Evolutionary conservation across 768 basidiomycete genomes (phyloP), one percentile per base, ranked within the genome.

Genomic region (Trametes maxima): DNA sequence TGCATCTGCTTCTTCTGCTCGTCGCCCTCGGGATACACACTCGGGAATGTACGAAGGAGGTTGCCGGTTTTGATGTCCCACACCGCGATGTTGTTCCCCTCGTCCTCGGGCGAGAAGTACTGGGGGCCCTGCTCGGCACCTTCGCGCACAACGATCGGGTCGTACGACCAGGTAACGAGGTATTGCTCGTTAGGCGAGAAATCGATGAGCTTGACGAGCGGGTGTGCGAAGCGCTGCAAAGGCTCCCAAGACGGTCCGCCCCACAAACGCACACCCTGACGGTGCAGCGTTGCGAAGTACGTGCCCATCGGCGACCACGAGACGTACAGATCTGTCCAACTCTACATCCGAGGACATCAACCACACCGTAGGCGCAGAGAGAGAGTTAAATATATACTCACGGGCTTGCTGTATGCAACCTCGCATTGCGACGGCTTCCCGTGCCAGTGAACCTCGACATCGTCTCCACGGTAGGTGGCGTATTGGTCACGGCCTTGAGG

Each of bases 151-250:
- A 88, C 82, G 65, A 98, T 95, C 14, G 95, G 87, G 67, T 96
- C 93, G 66, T 94, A 89, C 1, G 97, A 98, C 93, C 95, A 98
- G 43, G 97, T 98, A 69, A 98, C 92, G 60, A 99, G 77, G 77
- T 96, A 98, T 59, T 92, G 87, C 76, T 99, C 97, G 77, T 90
- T 92, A 3, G 97, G 94, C 10, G 96, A 98, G 76, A 98, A 98
- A 74, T 98, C 95, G 72, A 99, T 89, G 50, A 98, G 82, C 75
- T 94, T 94, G 69, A 96, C 94, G 57, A 95, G 81, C 5, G 95
- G 95, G 74, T 99, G 97, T 16, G 94, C 94, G 72, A 97, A 98
- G 47, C 93, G 89, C 70, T 91, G 88, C 64, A 92, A 87, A 48
- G 84, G 87, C 65, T 89, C 86, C 89, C 93, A 98, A 12, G 92